Percentiles rank a stretch among this genome's conserved stretches.
Evolutionary conservation across 805 yeast species (phyloP).

Genomic region (Lachancea mirantina): DNA sequence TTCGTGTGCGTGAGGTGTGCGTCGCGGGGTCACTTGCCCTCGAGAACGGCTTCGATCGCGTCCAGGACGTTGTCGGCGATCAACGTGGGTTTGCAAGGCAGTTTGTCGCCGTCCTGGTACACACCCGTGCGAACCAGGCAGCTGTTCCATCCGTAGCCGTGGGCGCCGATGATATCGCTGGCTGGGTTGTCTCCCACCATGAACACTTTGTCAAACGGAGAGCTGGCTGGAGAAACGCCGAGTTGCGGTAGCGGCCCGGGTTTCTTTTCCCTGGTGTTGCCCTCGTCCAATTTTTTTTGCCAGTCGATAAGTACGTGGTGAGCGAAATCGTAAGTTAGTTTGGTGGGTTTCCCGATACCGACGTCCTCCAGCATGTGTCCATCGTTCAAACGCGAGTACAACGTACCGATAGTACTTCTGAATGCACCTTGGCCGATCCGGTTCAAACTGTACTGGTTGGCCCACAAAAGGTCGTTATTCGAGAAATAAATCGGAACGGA

Average conservation of each 20-base stretch:
- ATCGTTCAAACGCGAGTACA: constrained; percentile 49
- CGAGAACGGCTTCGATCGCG: constrained; percentile 35
- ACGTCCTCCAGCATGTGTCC: constrained; percentile 44
- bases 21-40: no score
- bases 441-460: constrained; percentile 69
- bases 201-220: constrained; percentile 57
- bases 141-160: constrained; percentile 80
- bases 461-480: constrained; percentile 81
- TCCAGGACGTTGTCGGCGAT: constrained; percentile 44
- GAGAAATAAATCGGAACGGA: constrained; percentile 70
- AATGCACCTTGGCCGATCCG: constrained; percentile 92
- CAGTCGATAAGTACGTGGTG: constrained; percentile 56
- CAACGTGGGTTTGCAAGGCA: constrained; percentile 41
- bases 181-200: constrained; percentile 99
- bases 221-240: constrained; percentile 33
- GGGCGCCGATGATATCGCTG: constrained; percentile 86
- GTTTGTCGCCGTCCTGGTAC: constrained; percentile 48
- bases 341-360: constrained; percentile 76
- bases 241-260: constrained; percentile 38
- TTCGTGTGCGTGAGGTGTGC: no score
- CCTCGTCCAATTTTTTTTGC: constrained; percentile 34
- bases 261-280: constrained; percentile 7
- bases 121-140: constrained; percentile 86
- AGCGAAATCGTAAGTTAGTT: constrained; percentile 75
- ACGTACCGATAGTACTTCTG: constrained; percentile 50